These are phyloP conservation scores for Mediolabrus comicus DNA, from an alignment of 108 stramenopile species.

Conservation along the genomic window DNA sequence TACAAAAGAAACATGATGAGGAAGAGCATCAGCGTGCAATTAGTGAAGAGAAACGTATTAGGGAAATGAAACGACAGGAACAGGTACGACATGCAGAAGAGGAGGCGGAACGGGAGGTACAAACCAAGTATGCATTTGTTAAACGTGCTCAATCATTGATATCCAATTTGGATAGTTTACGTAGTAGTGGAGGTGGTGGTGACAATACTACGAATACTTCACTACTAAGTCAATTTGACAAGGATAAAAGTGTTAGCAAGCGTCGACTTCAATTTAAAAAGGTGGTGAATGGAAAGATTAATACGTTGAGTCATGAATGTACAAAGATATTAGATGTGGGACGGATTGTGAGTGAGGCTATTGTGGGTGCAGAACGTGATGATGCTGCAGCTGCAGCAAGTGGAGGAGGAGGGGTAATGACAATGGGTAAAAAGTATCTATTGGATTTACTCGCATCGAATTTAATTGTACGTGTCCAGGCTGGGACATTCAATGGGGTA, in stretches of 20 bases:
- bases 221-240: slow-evolving; percentile 62
- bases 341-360: slow-evolving; percentile 54
- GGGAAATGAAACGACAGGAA: not conserved
- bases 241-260: slow-evolving; percentile 42
- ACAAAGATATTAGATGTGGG: slow-evolving; percentile 66
- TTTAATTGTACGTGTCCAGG: slow-evolving; percentile 78
- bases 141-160: slow-evolving; percentile 54
- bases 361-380: slow-evolving; percentile 46
- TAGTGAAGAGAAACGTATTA: slow-evolving; percentile 1
- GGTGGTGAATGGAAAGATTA: slow-evolving; percentile 76
- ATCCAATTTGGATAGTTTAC: slow-evolving; percentile 45
- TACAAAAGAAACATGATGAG: slow-evolving; percentile 6
- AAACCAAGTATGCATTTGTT: slow-evolving; percentile 10
- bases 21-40: slow-evolving; percentile 19
- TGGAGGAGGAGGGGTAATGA: slow-evolving; percentile 23
- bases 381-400: slow-evolving; percentile 42
- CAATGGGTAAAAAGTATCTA: slow-evolving; percentile 71
- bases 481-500: slow-evolving; percentile 83
- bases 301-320: slow-evolving; percentile 72
- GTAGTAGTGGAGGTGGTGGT: no score
- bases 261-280: slow-evolving; percentile 82
- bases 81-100: slow-evolving; percentile 1
- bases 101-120: slow-evolving; percentile 17
- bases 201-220: no score
- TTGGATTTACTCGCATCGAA: slow-evolving; percentile 74